These are phyloP conservation scores for Cicer judaicum DNA, from an alignment of 306 rosid species.

Conservation along the genomic window DNA sequence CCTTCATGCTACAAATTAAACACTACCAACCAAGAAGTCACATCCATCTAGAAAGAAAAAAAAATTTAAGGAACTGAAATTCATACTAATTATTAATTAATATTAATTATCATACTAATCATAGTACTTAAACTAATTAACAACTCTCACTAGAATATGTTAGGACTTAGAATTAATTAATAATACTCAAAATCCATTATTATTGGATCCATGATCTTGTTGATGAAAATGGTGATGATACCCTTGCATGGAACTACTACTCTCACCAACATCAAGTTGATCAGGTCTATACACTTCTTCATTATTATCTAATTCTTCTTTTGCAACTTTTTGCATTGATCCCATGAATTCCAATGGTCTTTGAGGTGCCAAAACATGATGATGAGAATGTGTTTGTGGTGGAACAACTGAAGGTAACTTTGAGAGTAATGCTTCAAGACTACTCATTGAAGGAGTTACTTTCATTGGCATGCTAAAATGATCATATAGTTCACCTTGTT, in stretches of 20 bases:
- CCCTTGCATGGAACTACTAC: conserved; percentile 61
- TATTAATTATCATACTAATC: not conserved
- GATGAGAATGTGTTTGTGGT: conserved; percentile 37
- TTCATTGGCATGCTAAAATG: conserved; percentile 53
- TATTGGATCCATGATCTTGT: conserved; percentile 51
- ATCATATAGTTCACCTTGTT: conserved; percentile 49
- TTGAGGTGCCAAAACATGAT: conserved; percentile 45
- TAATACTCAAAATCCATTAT: conserved; percentile 51
- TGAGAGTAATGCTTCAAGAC: conserved; percentile 75
- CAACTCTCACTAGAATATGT: conserved; percentile 37
- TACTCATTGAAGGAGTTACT: conserved; percentile 77
- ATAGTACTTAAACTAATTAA: conserved; percentile 13
- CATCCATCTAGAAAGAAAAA: too few relatives aligned
- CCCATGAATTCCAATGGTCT: conserved; percentile 62
- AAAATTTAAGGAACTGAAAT: not conserved
- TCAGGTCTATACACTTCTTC: conserved; percentile 63
- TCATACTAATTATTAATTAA: not conserved
- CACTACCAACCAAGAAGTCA: not conserved
- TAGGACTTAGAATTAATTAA: conserved; percentile 35
- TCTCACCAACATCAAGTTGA: conserved; percentile 63
- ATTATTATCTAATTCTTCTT: conserved; percentile 57
- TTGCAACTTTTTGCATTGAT: conserved; percentile 63
- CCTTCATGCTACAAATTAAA: not conserved
- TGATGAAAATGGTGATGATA: conserved; percentile 57
- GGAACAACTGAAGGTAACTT: conserved; percentile 76